Evolutionary conservation across 2,329 filamentous ascomycete genomes (phyloP), one percentile per base, ranked within the genome.

Genomic region (Colletotrichum sp.): DNA sequence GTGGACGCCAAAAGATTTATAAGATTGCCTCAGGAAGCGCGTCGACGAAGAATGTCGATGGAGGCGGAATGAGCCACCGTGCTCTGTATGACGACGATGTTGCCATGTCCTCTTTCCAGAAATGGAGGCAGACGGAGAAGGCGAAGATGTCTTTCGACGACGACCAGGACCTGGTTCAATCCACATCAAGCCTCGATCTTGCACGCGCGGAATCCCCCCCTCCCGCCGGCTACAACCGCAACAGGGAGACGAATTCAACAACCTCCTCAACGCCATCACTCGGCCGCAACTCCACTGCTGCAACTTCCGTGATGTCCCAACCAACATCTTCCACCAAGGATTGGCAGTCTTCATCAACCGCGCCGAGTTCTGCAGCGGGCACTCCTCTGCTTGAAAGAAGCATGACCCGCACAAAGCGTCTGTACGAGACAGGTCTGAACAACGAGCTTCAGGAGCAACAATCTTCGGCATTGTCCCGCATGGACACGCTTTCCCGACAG

Each of bases 1-100:
- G 97, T 73, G 97, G 97, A 18, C 92, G 97, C 60, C 97, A 99
- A 83, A 99, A 99, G 86, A 93, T 99, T 48, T 99, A 98, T 85
- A 96, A 95, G 83, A 94, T 98, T 78, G 89, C 94, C 1, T 88
- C 87, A 5, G 88, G 89, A 30, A 83, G 84, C 24, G 82, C 82
- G 16, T 82, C 83, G 58, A 88, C 87, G 4, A 86, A 87, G 38
- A 87, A 86, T 8, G 74, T 77, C 1, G 72, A 78, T 6, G 82
- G 80, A 18, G 86, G 87, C 24, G 90, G 88, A 61, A 91, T 95
- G 88, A 86, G 88, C 61, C 94, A 90, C 28, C 93, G 92, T 78
- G 90, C 93, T 0, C 84, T 98, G 3, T 99, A 98, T 81, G 96
- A 98, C 30, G 93, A 97, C 79, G 97, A 99, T 83, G 91, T 98